A percentile compares a stretch with the other conserved stretches of the same genome.
phyloP scores from a whole-genome alignment of 1,284 basidiomycete genomes.

The Apiotrichum mycotoxinovorans region DNA sequence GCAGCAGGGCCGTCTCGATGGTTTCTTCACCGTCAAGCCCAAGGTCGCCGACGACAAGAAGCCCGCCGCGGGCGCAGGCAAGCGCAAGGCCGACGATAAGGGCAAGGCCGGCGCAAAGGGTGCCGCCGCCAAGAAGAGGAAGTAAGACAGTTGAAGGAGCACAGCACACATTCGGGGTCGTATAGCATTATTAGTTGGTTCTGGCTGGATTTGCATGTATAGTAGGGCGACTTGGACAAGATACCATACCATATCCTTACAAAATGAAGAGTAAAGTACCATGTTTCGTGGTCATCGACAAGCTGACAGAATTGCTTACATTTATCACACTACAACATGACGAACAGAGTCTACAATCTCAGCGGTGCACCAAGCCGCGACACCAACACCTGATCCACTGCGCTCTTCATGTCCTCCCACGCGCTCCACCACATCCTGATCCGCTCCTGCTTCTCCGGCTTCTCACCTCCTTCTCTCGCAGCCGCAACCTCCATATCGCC shows the following conservation, averaged over 20 bases:
- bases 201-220: neutral
- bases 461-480: constrained; percentile 39
- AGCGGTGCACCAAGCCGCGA: constrained; percentile 64
- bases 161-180: neutral
- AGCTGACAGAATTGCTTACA: neutral
- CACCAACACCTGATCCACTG: constrained; percentile 60
- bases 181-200: neutral
- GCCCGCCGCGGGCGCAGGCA: constrained; percentile 48
- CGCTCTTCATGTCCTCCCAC: constrained; percentile 61
- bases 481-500: constrained; percentile 22
- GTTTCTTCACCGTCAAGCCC: constrained; percentile 79
- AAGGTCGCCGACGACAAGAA: constrained; percentile 48
- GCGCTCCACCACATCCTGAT: constrained; percentile 66
- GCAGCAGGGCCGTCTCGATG: constrained; percentile 93
- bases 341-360: constrained; percentile 11
- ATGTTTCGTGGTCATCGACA: too few relatives aligned
- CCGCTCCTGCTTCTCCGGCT: too few relatives aligned
- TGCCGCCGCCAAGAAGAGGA: constrained; percentile 34
- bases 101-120: constrained; percentile 32
- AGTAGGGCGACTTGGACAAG: neutral
- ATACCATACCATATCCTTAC: neutral
- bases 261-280: neutral
- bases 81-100: constrained; percentile 56
- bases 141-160: constrained; percentile 13
- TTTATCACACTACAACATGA: neutral